Percentiles rank a stretch among this genome's conserved stretches.
These are phyloP conservation scores for Spirogloea muscicola DNA, from an alignment of 139 green algal species.

Conservation along the genomic window DNA sequence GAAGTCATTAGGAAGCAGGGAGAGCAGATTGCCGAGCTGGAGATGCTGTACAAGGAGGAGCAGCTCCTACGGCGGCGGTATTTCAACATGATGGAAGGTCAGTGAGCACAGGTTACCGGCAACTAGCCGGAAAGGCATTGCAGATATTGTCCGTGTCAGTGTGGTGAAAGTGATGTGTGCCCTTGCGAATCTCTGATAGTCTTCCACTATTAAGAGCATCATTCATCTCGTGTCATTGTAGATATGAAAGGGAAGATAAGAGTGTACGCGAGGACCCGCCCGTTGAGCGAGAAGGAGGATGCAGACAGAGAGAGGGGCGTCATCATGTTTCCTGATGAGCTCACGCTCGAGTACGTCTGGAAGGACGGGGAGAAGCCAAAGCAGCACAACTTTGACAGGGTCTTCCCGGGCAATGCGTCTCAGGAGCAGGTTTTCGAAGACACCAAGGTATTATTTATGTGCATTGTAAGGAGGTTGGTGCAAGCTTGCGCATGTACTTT, in stretches of 20 bases:
- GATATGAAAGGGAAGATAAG: constrained; percentile 98
- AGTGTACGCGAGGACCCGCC: constrained; percentile 83
- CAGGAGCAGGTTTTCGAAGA: constrained; percentile 94
- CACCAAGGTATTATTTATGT: constrained; percentile 66
- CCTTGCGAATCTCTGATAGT: too few relatives aligned
- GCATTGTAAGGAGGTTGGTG: too few relatives aligned
- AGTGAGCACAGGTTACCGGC: background rate
- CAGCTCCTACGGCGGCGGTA: constrained; percentile 67
- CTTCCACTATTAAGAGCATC: too few relatives aligned
- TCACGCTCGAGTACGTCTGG: constrained; percentile 84
- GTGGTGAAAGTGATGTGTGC: too few relatives aligned
- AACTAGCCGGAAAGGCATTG: too few relatives aligned
- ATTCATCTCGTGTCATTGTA: too few relatives aligned
- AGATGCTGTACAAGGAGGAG: constrained; percentile 87
- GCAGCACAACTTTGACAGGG: constrained; percentile 86
- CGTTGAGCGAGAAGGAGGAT: constrained; percentile 79
- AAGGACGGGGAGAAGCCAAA: constrained; percentile 77
- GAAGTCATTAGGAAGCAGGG: constrained; percentile 77
- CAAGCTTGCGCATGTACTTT: too few relatives aligned
- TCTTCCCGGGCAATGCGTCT: constrained; percentile 59
- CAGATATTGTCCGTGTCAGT: too few relatives aligned
- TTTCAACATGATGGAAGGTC: constrained; percentile 77
- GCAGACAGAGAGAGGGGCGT: constrained; percentile 57
- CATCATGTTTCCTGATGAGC: constrained; percentile 54
- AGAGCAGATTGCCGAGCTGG: constrained; percentile 87